phyloP scores from a whole-genome alignment of 2,329 filamentous ascomycete species.

The Cryphonectria naterciae region DNA sequence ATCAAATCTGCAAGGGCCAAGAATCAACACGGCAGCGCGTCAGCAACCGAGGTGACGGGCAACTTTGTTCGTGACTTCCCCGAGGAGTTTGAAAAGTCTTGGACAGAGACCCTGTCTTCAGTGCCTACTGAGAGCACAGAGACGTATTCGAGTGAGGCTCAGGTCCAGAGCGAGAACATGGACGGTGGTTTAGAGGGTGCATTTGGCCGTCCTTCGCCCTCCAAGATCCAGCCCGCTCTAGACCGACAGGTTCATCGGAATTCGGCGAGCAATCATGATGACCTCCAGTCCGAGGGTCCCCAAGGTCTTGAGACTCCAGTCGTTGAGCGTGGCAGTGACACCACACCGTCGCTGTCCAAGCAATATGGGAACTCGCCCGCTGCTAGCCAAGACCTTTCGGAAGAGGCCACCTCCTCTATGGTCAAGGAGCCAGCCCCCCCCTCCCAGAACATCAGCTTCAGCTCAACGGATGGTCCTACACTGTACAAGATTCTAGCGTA shows the following conservation, averaged over 20 bases:
- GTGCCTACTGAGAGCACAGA: slow-evolving; percentile 19
- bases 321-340: slow-evolving; percentile 46
- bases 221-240: slow-evolving; percentile 34
- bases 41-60: slow-evolving; percentile 44
- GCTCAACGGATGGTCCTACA: slow-evolving; percentile 28
- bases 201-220: slow-evolving; percentile 9
- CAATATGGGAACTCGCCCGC: slow-evolving; percentile 34
- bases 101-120: slow-evolving; percentile 37
- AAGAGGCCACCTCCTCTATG: neutral
- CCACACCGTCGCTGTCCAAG: slow-evolving; percentile 43
- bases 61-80: slow-evolving; percentile 57
- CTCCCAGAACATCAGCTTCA: neutral
- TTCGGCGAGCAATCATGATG: slow-evolving; percentile 32
- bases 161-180: slow-evolving; percentile 18
- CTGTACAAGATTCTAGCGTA: slow-evolving; percentile 71
- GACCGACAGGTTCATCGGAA: slow-evolving; percentile 30
- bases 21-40: neutral
- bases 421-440: slow-evolving; percentile 28
- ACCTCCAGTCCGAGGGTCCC: slow-evolving; percentile 49
- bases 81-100: slow-evolving; percentile 52
- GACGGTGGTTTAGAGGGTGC: slow-evolving; percentile 26
- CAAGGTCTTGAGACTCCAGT: slow-evolving; percentile 53
- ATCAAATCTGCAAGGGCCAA: slow-evolving; percentile 32
- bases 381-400: slow-evolving; percentile 26
- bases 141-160: neutral